Conservation (phyloP, 2,329 filamentous ascomycete genomes). For the Fusarium coffeatum region DNA sequence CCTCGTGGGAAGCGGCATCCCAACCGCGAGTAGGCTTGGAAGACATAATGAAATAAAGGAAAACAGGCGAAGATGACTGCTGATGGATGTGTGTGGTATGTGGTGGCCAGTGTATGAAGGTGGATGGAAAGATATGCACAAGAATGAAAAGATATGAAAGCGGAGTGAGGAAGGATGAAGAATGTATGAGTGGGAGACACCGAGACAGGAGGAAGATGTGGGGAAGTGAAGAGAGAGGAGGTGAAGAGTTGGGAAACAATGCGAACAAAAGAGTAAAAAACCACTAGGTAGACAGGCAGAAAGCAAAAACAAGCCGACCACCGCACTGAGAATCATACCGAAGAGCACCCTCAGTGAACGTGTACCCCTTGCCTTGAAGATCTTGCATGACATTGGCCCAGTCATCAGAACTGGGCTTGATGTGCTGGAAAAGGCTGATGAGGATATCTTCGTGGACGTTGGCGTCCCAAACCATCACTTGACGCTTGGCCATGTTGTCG, state of each 20-base stretch:
- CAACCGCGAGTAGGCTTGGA: constrained; percentile 45
- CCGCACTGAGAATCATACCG: constrained; percentile 49
- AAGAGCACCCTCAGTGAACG: constrained; percentile 55
- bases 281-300: not conserved
- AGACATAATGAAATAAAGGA: constrained; percentile 3
- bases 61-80: not conserved
- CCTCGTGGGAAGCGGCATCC: constrained; percentile 54
- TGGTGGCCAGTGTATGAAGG: not conserved
- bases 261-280: not conserved
- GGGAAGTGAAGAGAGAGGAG: not conserved
- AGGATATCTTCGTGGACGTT: constrained; percentile 59
- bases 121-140: constrained; percentile 1
- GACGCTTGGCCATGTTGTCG: constrained; percentile 46
- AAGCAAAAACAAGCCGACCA: constrained; percentile 1
- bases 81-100: not conserved
- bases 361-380: constrained; percentile 54
- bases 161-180: not conserved
- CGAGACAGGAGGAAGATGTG: not conserved
- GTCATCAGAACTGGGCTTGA: constrained; percentile 50
- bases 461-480: constrained; percentile 56
- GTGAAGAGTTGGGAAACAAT: not conserved
- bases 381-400: constrained; percentile 54
- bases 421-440: constrained; percentile 53
- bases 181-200: not conserved
- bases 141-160: not conserved